These are phyloP conservation scores for Cucurbita maxima DNA, from an alignment of 306 rosid species.

Conservation along the genomic window DNA sequence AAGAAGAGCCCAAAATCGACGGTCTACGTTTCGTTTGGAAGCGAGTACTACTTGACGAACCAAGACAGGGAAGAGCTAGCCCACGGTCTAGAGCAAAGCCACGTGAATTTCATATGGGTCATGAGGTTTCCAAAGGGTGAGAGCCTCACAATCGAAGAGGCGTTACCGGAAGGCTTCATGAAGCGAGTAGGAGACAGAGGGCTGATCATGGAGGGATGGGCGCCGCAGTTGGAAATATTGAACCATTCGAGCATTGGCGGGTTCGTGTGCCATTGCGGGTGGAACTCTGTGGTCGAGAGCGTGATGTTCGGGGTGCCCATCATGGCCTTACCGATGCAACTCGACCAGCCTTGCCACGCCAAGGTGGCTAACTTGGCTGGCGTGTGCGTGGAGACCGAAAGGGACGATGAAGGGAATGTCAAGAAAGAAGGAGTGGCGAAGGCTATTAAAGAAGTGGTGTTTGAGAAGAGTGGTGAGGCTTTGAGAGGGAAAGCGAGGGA, in stretches of 20 bases:
- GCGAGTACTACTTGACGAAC: constrained; percentile 6
- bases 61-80: constrained; percentile 13
- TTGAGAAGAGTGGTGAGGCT: not conserved
- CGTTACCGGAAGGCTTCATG: not conserved
- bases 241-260: constrained; percentile 8
- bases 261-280: constrained; percentile 19
- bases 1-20: not conserved
- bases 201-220: constrained; percentile 7
- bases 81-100: constrained; percentile 12
- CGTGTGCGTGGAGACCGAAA: not conserved
- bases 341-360: not conserved
- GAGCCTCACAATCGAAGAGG: not conserved
- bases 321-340: not conserved
- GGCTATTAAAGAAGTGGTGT: not conserved
- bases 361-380: not conserved
- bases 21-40: constrained; percentile 14
- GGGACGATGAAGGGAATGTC: not conserved
- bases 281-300: constrained; percentile 15
- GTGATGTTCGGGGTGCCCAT: not conserved
- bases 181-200: not conserved
- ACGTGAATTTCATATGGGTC: constrained; percentile 11
- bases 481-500: not conserved
- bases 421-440: not conserved
- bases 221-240: constrained; percentile 12
- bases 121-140: constrained; percentile 5